A percentile compares a stretch with the other conserved stretches of the same genome.
phyloP scores from a whole-genome alignment of 2,329 filamentous ascomycete species.

The Chlorencoelia australis region DNA sequence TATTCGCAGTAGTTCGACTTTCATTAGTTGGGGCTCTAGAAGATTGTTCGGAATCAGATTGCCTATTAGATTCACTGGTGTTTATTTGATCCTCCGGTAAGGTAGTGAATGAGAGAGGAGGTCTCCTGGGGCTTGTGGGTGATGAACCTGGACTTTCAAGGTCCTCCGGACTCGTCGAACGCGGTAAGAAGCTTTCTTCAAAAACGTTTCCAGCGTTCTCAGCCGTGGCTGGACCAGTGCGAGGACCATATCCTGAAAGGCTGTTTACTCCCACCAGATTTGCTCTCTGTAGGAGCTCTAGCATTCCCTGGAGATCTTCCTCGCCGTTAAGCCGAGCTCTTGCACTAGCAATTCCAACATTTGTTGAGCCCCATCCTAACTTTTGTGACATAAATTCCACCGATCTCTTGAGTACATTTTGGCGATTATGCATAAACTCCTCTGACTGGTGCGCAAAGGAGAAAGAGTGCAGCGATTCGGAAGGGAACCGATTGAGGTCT shows the following conservation, averaged over 20 bases:
- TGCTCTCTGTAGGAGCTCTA: conserved; percentile 75
- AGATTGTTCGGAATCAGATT: conserved; percentile 36
- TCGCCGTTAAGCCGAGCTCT: conserved; percentile 78
- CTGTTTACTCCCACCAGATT: conserved; percentile 66
- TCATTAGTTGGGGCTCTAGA: conserved; percentile 47
- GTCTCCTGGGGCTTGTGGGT: conserved; percentile 15
- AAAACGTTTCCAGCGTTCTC: conserved; percentile 67
- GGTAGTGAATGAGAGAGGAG: conserved; percentile 4
- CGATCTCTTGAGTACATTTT: conserved; percentile 85
- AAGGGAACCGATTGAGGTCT: conserved; percentile 85
- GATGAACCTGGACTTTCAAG: conserved; percentile 21
- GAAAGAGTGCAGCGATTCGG: conserved; percentile 94
- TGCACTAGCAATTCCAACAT: conserved; percentile 68
- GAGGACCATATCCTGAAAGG: conserved; percentile 46
- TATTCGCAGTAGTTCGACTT: conserved; percentile 41
- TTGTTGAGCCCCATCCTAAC: conserved; percentile 64
- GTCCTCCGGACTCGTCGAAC: conserved; percentile 41
- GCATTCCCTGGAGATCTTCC: conserved; percentile 78
- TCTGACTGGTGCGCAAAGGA: conserved; percentile 95
- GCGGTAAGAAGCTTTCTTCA: conserved; percentile 64
- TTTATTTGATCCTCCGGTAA: conserved; percentile 10
- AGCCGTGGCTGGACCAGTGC: conserved; percentile 70
- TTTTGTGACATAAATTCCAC: conserved; percentile 90
- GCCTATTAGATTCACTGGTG: conserved; percentile 17
- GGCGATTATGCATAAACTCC: conserved; percentile 80